phyloP scores from a whole-genome alignment of 306 rosid genomes.

The Trichosanthes truncata region DNA sequence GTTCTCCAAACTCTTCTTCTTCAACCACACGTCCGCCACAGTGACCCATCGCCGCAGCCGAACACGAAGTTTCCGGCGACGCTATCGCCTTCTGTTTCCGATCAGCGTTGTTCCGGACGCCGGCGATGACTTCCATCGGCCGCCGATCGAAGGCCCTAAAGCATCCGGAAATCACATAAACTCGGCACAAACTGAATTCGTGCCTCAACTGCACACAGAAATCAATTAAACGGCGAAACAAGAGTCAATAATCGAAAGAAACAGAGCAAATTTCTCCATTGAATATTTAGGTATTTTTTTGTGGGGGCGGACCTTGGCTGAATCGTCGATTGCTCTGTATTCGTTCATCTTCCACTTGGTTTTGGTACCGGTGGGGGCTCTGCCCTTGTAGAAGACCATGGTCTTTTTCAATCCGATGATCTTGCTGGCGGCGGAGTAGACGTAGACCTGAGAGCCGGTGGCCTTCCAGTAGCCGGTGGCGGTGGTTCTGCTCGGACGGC shows the following conservation, averaged over 20 bases:
- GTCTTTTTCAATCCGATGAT: conserved; percentile 71
- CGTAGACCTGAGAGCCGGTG: conserved; percentile 74
- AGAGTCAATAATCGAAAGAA: neutral
- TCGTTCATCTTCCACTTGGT: conserved; percentile 94
- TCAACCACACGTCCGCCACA: neutral
- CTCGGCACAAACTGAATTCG: conserved; percentile 75
- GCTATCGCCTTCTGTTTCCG: neutral
- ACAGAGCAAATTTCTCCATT: neutral
- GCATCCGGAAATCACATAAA: conserved; percentile 68
- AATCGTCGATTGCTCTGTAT: conserved; percentile 56
- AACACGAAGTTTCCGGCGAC: neutral
- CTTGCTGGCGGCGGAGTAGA: conserved; percentile 49
- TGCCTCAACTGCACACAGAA: conserved; percentile 43
- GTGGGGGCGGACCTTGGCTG: neutral
- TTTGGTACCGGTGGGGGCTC: conserved; percentile 71
- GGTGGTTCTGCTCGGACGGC: conserved; percentile 71
- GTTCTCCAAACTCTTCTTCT: neutral
- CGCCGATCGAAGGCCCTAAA: conserved; percentile 77
- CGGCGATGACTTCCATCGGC: conserved; percentile 17
- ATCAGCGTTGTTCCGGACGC: neutral
- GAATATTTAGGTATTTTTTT: neutral
- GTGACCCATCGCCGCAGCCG: neutral
- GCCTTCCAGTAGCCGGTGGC: conserved; percentile 85
- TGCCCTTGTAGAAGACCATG: conserved; percentile 79
- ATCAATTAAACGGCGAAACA: neutral